Evolutionary conservation across 345 rosid species (phyloP), one percentile per base, ranked within the genome.

Genomic region (Camelina hispida): DNA sequence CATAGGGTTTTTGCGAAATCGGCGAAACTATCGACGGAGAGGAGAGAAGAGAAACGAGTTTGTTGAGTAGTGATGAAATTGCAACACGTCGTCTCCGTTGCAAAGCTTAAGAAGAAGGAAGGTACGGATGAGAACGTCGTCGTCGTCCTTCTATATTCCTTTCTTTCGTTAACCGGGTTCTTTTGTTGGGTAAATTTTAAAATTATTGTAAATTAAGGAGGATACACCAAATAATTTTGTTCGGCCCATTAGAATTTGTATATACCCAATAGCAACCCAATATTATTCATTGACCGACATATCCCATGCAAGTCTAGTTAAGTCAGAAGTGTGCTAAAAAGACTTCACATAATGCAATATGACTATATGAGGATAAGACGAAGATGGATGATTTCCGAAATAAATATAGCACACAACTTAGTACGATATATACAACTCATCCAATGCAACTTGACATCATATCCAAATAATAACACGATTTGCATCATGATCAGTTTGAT

Each of bases 1-100:
- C 95, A 93, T 91, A 38, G 84, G 85, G 79, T 62, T 59, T 64
- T 43, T 2, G 18, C 7, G 3, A 44, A 58, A 30, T 44, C 71
- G 70, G 69, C 48, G 53, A 71, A 46, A 10, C 28, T 52, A 54
- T 15, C 72, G 62, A 65, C 63, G 50, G 76, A 18, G 42, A 55
- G 42, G 62, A 60, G 37, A 34, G 37, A 34, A 34, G 9, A 73
- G 57, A 43, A 16, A 66, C 2, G 63, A 2, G 59, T 13, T 28
- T 28, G 51, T 38, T 15, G 62, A 42, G 51, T 46, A 61, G 69
- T 2, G 42, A 46, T 63, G 37, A 34, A 6, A 34, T 37, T 3
- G 1, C 62, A 61, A 61, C 54, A 40, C 25, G 67, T 63, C 47
- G 30, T 71, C 10, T 9, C 40, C 40, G 23, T 43, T 42, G 17